Percentiles rank a stretch among this genome's conserved stretches.
phyloP scores from a whole-genome alignment of 805 yeast species.

The Saccharomycopsis sp. region DNA sequence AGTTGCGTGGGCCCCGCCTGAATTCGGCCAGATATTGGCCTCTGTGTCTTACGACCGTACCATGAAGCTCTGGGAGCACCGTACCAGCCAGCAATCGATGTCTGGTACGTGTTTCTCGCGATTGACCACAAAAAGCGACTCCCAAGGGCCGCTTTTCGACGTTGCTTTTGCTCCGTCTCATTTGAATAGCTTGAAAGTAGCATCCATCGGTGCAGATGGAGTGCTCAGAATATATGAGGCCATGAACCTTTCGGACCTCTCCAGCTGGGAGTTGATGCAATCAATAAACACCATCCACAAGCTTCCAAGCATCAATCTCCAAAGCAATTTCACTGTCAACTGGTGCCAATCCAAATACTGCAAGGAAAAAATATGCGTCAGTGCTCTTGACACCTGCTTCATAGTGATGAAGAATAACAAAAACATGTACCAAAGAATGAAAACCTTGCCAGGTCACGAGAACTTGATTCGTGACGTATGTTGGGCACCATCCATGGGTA shows the following conservation, averaged over 20 bases:
- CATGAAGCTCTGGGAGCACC: constrained; percentile 87
- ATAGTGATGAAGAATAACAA: constrained; percentile 42
- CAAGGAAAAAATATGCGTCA: constrained; percentile 72
- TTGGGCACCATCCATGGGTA: constrained; percentile 97
- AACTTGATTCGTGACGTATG: constrained; percentile 83
- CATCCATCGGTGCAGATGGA: constrained; percentile 88
- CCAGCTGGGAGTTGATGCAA: constrained; percentile 66
- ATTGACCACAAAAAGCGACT: constrained; percentile 73
- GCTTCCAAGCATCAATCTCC: constrained; percentile 37
- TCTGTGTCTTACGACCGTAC: constrained; percentile 88
- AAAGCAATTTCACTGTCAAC: constrained; percentile 75
- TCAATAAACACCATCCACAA: constrained; percentile 40
- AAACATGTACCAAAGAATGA: constrained; percentile 9
- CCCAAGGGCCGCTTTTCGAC: constrained; percentile 83
- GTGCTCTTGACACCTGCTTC: constrained; percentile 82
- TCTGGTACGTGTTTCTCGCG: constrained; percentile 82
- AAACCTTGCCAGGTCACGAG: constrained; percentile 57
- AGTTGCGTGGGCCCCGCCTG: constrained; percentile 91
- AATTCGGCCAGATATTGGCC: constrained; percentile 80
- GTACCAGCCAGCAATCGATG: constrained; percentile 64
- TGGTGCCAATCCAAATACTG: constrained; percentile 90
- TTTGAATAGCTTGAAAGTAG: constrained; percentile 66
- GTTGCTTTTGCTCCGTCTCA: constrained; percentile 86
- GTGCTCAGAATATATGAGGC: constrained; percentile 80
- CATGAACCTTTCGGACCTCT: constrained; percentile 79